phyloP scores from a whole-genome alignment of 495 filamentous ascomycete genomes.

The Rusavskia elegans region DNA sequence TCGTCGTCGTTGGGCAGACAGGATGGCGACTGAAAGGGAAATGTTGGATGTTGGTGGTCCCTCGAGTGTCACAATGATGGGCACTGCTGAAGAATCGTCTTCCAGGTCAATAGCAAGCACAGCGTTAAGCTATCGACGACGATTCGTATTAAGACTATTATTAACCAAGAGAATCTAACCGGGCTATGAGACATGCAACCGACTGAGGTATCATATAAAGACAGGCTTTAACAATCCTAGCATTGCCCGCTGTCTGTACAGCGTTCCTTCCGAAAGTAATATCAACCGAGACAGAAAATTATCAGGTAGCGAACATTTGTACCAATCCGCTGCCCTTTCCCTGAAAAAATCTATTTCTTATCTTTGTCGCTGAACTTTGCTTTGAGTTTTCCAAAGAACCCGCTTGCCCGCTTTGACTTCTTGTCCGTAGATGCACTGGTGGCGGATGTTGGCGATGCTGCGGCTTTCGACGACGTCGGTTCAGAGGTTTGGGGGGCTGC shows the following conservation, averaged over 20 bases:
- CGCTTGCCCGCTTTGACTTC: constrained; percentile 30
- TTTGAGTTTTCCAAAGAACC: constrained; percentile 34
- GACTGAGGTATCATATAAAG: constrained; percentile 6
- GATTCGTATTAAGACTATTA: constrained; percentile 34
- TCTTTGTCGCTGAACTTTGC: constrained; percentile 16
- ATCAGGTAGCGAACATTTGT: too few relatives aligned
- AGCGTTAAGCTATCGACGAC: constrained; percentile 15
- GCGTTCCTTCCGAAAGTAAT: background rate
- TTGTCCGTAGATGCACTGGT: constrained; percentile 22
- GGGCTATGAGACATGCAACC: background rate
- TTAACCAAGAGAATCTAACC: background rate
- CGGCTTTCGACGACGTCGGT: constrained; percentile 7
- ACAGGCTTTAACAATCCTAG: background rate
- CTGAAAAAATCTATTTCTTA: constrained; percentile 4
- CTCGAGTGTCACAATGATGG: too few relatives aligned
- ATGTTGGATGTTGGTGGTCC: too few relatives aligned
- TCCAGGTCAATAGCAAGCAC: too few relatives aligned
- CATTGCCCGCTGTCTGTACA: too few relatives aligned
- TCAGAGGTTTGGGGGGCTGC: constrained; percentile 11
- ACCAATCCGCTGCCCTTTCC: background rate
- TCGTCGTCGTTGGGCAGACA: too few relatives aligned
- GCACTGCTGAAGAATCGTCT: too few relatives aligned
- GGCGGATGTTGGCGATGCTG: constrained; percentile 8
- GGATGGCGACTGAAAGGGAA: too few relatives aligned
- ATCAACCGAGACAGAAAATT: background rate